phyloP scores from a whole-genome alignment of 2,329 filamentous ascomycete genomes.

The Trichophyton mentagrophytes region DNA sequence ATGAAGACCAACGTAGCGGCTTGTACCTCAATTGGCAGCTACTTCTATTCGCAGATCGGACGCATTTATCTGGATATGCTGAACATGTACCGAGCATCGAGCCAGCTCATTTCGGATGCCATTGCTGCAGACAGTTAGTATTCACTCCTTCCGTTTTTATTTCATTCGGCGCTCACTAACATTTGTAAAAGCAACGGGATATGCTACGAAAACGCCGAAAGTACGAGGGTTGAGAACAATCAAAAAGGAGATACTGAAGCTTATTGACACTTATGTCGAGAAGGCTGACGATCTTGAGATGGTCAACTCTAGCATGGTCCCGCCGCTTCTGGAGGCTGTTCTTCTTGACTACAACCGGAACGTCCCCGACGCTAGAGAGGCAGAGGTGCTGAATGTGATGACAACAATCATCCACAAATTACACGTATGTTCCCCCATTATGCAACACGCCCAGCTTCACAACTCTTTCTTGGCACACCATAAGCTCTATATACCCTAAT shows the following conservation, averaged over 20 bases:
- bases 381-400: conserved; percentile 94
- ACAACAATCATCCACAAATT: conserved; percentile 94
- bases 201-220: conserved; percentile 95
- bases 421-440: conserved; percentile 60
- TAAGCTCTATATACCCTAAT: conserved; percentile 13
- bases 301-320: conserved; percentile 86
- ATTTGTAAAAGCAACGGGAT: conserved; percentile 47
- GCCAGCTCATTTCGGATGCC: conserved; percentile 84
- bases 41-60: conserved; percentile 96
- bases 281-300: conserved; percentile 94
- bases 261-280: conserved; percentile 95
- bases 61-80: conserved; percentile 98
- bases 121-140: conserved; percentile 64
- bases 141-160: neutral
- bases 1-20: conserved; percentile 99
- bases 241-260: conserved; percentile 98
- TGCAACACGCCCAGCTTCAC: conserved; percentile 30
- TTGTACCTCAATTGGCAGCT: conserved; percentile 87
- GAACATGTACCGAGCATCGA: conserved; percentile 97
- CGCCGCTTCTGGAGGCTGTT: conserved; percentile 86
- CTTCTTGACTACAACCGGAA: conserved; percentile 95
- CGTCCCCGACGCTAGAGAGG: conserved; percentile 86
- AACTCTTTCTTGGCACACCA: conserved; percentile 19
- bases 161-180: neutral
- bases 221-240: conserved; percentile 90